Evolutionary conservation across 495 filamentous ascomycete genomes (phyloP).

Genomic region (Hypoxylon intermedium): DNA sequence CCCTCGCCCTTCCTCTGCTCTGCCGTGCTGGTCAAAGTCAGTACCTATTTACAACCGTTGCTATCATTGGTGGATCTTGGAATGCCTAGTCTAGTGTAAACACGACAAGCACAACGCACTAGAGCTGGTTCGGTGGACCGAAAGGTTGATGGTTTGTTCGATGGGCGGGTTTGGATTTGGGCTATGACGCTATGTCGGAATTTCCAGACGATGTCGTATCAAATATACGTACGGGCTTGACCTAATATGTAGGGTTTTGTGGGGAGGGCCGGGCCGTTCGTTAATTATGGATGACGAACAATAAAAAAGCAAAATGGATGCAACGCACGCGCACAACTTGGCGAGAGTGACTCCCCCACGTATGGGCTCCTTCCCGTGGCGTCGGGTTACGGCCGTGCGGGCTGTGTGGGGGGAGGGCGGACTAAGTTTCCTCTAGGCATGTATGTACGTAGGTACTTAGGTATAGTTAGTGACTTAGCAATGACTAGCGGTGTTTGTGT

Average conservation of each 20-base stretch:
- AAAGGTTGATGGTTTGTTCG: neutral
- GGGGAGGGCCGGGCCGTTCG: neutral
- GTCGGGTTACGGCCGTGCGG: slow-evolving; percentile 6
- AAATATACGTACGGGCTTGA: too few species aligned
- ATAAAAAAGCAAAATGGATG: too few species aligned
- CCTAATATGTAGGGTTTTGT: neutral
- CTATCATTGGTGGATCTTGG: neutral
- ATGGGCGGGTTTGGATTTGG: neutral
- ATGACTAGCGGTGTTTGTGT: too few species aligned
- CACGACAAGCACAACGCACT: neutral
- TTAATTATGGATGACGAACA: too few species aligned
- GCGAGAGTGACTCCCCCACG: neutral
- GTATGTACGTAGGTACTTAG: too few species aligned
- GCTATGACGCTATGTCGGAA: neutral
- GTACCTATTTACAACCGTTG: too few species aligned
- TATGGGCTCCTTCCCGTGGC: slow-evolving; percentile 17
- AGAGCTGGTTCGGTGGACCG: neutral
- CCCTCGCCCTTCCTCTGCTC: neutral
- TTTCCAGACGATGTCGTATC: too few species aligned
- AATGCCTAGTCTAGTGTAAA: too few species aligned
- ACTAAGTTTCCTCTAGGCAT: too few species aligned
- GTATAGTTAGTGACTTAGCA: too few species aligned
- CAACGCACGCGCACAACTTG: neutral
- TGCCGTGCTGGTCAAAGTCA: too few species aligned
- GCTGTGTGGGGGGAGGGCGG: slow-evolving; percentile 6